phyloP scores from a whole-genome alignment of 225 moss, liverwort and hornwort species.

The Bryoerythrophyllum caledonicum region DNA sequence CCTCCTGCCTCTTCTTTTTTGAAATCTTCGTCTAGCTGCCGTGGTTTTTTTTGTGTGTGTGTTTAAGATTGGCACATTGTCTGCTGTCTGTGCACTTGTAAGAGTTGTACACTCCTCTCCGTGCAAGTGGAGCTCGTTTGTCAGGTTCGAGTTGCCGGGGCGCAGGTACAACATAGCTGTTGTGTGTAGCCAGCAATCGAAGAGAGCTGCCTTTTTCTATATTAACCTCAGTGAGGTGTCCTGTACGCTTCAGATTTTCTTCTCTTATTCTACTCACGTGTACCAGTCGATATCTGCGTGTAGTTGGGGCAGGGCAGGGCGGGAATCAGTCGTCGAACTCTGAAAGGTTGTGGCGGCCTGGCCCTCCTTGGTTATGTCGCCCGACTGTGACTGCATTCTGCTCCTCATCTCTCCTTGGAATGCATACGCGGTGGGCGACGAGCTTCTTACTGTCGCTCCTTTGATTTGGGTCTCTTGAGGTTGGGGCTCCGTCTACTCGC shows the following conservation, averaged over 20 bases:
- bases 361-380: slow-evolving; percentile 5
- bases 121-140: slow-evolving; percentile 1
- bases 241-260: background rate
- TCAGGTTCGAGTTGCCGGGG: slow-evolving; percentile 4
- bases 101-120: background rate
- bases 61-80: background rate
- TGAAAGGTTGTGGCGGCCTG: background rate
- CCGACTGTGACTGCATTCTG: background rate
- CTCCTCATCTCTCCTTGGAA: background rate
- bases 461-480: slow-evolving; percentile 1
- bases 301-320: background rate
- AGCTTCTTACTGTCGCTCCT: background rate
- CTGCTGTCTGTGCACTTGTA: background rate
- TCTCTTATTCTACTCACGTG: slow-evolving; percentile 18
- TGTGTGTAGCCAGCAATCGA: background rate
- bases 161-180: slow-evolving; percentile 13
- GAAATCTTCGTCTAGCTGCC: background rate
- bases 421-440: background rate
- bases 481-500: slow-evolving; percentile 9
- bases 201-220: no score
- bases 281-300: slow-evolving; percentile 6
- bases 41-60: no score
- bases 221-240: background rate
- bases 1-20: background rate
- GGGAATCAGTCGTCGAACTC: background rate